phyloP scores from a whole-genome alignment of 305 asterid genomes.

The Fraxinus dipetala region DNA sequence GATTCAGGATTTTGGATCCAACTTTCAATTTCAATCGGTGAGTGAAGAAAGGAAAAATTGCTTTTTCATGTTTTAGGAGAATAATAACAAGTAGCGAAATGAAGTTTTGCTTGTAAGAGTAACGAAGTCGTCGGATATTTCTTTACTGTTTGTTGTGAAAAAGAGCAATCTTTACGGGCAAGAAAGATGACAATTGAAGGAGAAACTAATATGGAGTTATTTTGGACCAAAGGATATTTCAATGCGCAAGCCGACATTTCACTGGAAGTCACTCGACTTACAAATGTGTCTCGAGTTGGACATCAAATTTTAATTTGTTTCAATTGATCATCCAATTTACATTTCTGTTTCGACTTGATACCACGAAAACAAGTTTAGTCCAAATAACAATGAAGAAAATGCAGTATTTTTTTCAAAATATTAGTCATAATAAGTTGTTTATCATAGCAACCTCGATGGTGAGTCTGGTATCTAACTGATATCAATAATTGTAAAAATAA shows the following conservation, averaged over 20 bases:
- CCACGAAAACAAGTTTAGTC: neutral
- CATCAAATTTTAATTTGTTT: neutral
- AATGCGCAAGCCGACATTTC: neutral
- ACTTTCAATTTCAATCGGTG: neutral
- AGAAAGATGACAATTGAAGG: neutral
- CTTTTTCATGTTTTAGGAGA: constrained; percentile 9
- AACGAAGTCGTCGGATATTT: constrained; percentile 9
- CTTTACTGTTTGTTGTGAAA: neutral
- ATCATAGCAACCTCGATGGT: no score
- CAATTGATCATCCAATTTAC: neutral
- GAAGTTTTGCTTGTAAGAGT: constrained; percentile 24
- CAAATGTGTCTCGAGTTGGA: neutral
- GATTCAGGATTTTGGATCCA: constrained; percentile 25
- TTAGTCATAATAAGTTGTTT: no score
- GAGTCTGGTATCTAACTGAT: no score
- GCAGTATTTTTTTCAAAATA: neutral
- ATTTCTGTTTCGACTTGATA: no score
- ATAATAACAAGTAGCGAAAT: constrained; percentile 20
- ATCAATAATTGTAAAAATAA: no score
- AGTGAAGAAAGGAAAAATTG: neutral
- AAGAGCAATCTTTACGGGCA: neutral
- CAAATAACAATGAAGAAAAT: neutral
- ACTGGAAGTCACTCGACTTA: neutral
- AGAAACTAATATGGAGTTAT: neutral
- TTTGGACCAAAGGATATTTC: neutral